Evolutionary conservation across 2,329 filamentous ascomycete genomes (phyloP), one percentile per base, ranked within the genome.

Genomic region (Aspergillus eucalypticola): DNA sequence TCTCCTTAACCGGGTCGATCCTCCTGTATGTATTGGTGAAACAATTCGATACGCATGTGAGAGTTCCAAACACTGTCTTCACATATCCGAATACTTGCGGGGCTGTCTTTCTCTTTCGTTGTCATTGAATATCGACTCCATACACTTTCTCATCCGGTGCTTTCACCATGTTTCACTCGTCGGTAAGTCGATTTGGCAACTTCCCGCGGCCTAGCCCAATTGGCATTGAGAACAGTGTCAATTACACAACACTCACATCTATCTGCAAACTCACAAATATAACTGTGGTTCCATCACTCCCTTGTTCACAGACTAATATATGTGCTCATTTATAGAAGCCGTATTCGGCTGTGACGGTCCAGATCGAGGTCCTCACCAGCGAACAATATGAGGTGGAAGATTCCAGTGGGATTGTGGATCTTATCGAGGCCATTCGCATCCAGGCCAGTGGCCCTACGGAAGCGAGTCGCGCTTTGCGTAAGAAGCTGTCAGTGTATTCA

Each of bases 331-430:
- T 41, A 57, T 58, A 93, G 80, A 95, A 95, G 76, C 93, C 94
- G 3, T 98, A 92, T 76, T 92, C 95, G 72, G 92, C 95, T 44
- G 89, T 99, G 64, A 96, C 94, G 38, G 94, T 96, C 57, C 91
- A 91, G 65, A 86, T 99, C 69, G 95, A 98, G 77, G 89, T 89
- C 61, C 85, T 98, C 68, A 98, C 94, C 1, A 89, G 91, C 71
- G 94, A 97, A 77, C 83, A 90, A 63, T 96, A 91, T 76, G 90
- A 96, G 62, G 91, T 96, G 73, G 92, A 98, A 74, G 93, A 98
- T 75, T 82, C 96, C 39, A 90, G 91, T 69, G 95, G 94, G 23
- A 92, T 99, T 65, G 91, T 94, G 42, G 93, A 98, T 70, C 86
- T 99, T 23, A 91, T 98, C 64, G 95, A 99, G 76, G 92, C 95